These are phyloP conservation scores for Pseudopyrenochaeta lycopersici DNA, from an alignment of 2,329 filamentous ascomycete species.

Conservation along the genomic window DNA sequence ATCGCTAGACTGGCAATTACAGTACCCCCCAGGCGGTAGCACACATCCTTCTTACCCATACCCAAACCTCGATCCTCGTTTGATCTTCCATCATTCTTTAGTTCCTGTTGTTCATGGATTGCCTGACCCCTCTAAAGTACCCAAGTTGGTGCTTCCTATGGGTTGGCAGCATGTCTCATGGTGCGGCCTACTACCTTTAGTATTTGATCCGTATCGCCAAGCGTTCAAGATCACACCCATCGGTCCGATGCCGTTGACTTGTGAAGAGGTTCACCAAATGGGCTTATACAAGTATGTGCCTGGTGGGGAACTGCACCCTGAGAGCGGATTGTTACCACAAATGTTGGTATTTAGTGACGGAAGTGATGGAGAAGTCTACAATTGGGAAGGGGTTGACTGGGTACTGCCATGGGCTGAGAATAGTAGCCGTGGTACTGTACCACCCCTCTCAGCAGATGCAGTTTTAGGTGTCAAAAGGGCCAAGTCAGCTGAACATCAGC, in stretches of 20 bases:
- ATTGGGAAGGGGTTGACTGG: conserved; percentile 25
- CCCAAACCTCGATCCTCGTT: conserved; percentile 17
- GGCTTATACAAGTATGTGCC: conserved; percentile 26
- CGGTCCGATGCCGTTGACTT: conserved; percentile 23
- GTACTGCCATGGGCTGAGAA: conserved; percentile 11
- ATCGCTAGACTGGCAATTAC: conserved; percentile 17
- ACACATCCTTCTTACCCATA: conserved; percentile 29
- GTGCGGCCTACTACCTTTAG: conserved; percentile 24
- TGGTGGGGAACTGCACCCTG: conserved; percentile 22
- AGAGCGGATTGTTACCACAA: conserved; percentile 16
- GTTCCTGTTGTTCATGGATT: conserved; percentile 24
- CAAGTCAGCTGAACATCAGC: not conserved
- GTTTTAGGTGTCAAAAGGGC: not conserved
- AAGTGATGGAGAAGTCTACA: conserved; percentile 18
- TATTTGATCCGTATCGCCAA: conserved; percentile 25
- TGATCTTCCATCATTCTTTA: conserved; percentile 16
- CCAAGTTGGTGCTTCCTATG: conserved; percentile 12
- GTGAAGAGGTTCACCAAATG: conserved; percentile 27
- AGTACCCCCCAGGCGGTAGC: conserved; percentile 26
- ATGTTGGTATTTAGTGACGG: conserved; percentile 21
- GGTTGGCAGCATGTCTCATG: conserved; percentile 25
- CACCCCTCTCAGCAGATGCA: not conserved
- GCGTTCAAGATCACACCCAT: conserved; percentile 30
- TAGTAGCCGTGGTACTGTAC: not conserved
- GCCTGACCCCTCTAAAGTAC: conserved; percentile 9